These are phyloP conservation scores for Fusarium succisae DNA, from an alignment of 2,329 filamentous ascomycete genomes.

Conservation along the genomic window DNA sequence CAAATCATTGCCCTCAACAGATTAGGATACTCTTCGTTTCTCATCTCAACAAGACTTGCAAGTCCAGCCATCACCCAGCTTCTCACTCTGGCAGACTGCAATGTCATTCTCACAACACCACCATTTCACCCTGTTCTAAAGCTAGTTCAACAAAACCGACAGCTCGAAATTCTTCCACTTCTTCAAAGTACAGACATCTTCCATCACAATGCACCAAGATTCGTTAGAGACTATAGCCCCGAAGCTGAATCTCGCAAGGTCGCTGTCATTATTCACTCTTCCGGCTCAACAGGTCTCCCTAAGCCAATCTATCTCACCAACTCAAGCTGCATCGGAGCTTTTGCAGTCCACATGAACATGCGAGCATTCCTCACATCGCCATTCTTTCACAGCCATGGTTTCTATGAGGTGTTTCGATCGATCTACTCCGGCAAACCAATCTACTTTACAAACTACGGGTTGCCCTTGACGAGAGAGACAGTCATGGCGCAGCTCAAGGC, in stretches of 20 bases:
- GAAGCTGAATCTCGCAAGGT: constrained; percentile 29
- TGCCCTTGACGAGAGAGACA: constrained; percentile 63
- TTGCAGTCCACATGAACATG: constrained; percentile 51
- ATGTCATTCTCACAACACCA: constrained; percentile 25
- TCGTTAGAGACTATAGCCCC: constrained; percentile 22
- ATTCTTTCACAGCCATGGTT: constrained; percentile 67
- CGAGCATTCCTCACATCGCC: constrained; percentile 64
- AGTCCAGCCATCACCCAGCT: constrained; percentile 31
- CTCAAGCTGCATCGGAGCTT: constrained; percentile 58
- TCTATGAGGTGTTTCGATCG: constrained; percentile 63
- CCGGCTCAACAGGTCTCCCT: constrained; percentile 68
- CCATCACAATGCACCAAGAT: constrained; percentile 18
- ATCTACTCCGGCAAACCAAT: constrained; percentile 61
- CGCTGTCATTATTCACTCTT: constrained; percentile 46
- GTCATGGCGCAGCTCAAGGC: constrained; percentile 55
- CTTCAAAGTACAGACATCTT: constrained; percentile 10
- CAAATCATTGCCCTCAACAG: constrained; percentile 37
- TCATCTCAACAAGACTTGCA: constrained; percentile 37
- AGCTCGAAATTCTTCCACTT: constrained; percentile 22
- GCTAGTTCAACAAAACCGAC: constrained; percentile 22
- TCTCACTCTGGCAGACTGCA: constrained; percentile 17
- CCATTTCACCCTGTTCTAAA: constrained; percentile 25
- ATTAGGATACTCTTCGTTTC: constrained; percentile 32
- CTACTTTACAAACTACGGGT: constrained; percentile 62
- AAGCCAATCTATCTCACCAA: constrained; percentile 71